These are phyloP conservation scores for Pseudofabraea citricarpa DNA, from an alignment of 2,329 filamentous ascomycete genomes.

Conservation along the genomic window DNA sequence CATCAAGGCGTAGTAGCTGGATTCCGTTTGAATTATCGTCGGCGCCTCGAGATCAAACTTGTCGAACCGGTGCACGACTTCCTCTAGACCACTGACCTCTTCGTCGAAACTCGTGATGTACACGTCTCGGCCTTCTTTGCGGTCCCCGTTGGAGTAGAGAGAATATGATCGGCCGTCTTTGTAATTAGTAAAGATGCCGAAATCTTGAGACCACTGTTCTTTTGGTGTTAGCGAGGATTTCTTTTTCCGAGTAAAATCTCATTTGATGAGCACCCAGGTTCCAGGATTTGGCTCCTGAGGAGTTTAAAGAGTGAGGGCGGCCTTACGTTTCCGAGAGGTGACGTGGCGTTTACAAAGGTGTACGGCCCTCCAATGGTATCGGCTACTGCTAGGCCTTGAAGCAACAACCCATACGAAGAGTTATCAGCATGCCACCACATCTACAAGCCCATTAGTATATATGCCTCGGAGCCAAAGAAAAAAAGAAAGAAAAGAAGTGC, in stretches of 20 bases:
- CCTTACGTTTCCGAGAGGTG: conserved; percentile 54
- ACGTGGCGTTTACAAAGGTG: conserved; percentile 41
- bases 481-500: no score
- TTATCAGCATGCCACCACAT: conserved; percentile 61
- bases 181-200: conserved; percentile 55
- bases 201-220: conserved; percentile 62
- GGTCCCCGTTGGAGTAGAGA: conserved; percentile 56
- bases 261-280: no score
- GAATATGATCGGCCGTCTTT: conserved; percentile 51
- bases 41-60: conserved; percentile 58
- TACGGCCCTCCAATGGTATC: conserved; percentile 37
- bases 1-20: conserved; percentile 56
- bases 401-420: conserved; percentile 47
- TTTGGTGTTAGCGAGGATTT: no score
- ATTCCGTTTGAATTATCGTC: conserved; percentile 54
- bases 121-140: conserved; percentile 48
- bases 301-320: no score
- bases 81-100: conserved; percentile 44
- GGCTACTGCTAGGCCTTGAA: conserved; percentile 51
- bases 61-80: conserved; percentile 49
- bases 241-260: no score
- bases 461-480: no score
- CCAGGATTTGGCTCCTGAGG: no score
- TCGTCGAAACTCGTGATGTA: conserved; percentile 51
- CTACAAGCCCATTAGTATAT: no score